Evolutionary conservation across 345 rosid species (phyloP).

Genomic region (Cardamine occulta): DNA sequence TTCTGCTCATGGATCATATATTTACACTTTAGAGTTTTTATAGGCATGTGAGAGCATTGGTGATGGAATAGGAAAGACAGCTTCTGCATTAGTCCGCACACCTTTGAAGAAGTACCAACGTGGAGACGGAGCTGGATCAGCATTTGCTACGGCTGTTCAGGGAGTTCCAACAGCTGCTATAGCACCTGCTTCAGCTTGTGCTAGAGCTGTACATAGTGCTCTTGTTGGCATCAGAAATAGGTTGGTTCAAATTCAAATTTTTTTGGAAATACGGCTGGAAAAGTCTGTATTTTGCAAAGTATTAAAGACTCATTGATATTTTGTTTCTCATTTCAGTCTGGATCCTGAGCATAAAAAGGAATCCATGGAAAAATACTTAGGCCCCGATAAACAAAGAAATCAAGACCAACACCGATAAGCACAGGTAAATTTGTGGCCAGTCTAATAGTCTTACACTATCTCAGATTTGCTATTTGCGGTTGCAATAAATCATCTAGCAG

Average conservation of each 20-base stretch:
- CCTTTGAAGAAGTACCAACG: conserved; percentile 83
- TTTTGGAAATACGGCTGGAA: neutral
- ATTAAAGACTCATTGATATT: neutral
- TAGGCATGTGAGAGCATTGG: conserved; percentile 89
- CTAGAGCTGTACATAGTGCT: conserved; percentile 74
- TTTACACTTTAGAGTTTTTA: conserved; percentile 36
- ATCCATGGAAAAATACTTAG: conserved; percentile 95
- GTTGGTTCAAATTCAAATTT: conserved; percentile 40
- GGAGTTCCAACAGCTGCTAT: conserved; percentile 95
- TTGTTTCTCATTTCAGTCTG: conserved; percentile 62
- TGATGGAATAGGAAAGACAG: conserved; percentile 88
- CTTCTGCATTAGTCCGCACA: conserved; percentile 79
- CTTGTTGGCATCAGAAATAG: conserved; percentile 94
- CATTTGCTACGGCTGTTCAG: conserved; percentile 73
- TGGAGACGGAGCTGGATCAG: conserved; percentile 85
- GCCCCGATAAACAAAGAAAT: conserved; percentile 56
- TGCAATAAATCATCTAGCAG: conserved; percentile 1
- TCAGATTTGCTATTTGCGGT: neutral
- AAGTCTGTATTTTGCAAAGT: neutral
- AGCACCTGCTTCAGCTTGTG: conserved; percentile 89
- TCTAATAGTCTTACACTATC: neutral
- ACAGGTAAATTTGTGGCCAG: conserved; percentile 7
- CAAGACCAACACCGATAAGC: conserved; percentile 39
- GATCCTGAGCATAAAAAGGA: conserved; percentile 95
- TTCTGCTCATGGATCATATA: conserved; percentile 28